These are phyloP conservation scores for Neonectria magnoliae DNA, from an alignment of 2,329 filamentous ascomycete genomes.

Conservation along the genomic window DNA sequence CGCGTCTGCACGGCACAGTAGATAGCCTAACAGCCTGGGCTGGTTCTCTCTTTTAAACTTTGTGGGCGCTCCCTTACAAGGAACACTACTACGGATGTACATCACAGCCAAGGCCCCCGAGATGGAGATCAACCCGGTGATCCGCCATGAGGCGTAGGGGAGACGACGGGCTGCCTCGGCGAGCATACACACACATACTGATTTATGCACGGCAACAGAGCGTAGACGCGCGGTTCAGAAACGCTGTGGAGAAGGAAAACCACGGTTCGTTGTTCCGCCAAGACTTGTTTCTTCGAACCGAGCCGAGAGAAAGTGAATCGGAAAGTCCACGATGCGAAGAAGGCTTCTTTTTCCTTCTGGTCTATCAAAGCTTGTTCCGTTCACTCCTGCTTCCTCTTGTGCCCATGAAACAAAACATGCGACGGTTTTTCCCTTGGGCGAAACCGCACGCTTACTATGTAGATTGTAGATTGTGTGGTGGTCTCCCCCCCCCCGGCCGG, in stretches of 20 bases:
- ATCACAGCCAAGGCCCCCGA: not conserved
- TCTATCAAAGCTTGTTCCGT: too few species aligned
- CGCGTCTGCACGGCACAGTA: not conserved
- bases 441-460: not conserved
- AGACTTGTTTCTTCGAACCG: not conserved
- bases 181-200: too few species aligned
- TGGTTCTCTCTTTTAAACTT: not conserved
- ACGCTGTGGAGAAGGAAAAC: too few species aligned
- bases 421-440: not conserved
- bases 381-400: too few species aligned
- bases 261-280: not conserved
- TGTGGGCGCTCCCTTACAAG: not conserved
- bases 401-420: not conserved
- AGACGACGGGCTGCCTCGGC: not conserved
- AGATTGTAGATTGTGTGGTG: not conserved
- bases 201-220: not conserved
- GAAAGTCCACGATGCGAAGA: too few species aligned
- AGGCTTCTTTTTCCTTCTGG: not conserved
- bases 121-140: not conserved
- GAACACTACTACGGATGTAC: too few species aligned
- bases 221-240: not conserved
- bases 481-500: too few species aligned
- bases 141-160: not conserved
- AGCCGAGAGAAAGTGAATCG: too few species aligned
- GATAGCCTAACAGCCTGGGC: not conserved